Percentiles rank a stretch among this genome's conserved stretches.
Evolutionary conservation across 2,329 filamentous ascomycete species (phyloP).

Genomic region (Dactylonectria estremocensis): DNA sequence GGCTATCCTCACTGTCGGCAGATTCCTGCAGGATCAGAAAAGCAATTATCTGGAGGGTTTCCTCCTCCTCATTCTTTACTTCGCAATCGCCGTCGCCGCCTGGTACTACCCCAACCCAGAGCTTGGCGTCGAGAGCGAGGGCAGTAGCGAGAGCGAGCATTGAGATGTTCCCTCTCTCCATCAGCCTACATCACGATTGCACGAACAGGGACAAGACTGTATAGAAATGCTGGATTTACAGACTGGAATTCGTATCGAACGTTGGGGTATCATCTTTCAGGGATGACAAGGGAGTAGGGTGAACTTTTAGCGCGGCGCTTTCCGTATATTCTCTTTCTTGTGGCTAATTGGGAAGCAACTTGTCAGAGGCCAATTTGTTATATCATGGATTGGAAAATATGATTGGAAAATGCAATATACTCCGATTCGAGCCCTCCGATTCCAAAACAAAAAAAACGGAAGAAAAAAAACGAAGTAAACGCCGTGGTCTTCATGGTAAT

Average conservation of each 20-base stretch:
- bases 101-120: conserved; percentile 67
- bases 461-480: no score
- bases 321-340: not conserved
- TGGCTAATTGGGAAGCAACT: not conserved
- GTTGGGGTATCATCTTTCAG: not conserved
- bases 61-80: conserved; percentile 79
- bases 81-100: conserved; percentile 72
- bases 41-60: conserved; percentile 92
- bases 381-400: not conserved
- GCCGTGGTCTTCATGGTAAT: not conserved
- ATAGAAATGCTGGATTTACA: not conserved
- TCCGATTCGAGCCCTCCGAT: not conserved
- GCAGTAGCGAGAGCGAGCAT: conserved; percentile 1
- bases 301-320: not conserved
- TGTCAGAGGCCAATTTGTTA: not conserved
- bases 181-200: not conserved
- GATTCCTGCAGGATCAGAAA: conserved; percentile 90
- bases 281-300: not conserved
- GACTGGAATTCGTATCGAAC: not conserved
- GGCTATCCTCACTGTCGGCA: conserved; percentile 87
- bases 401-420: not conserved
- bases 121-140: conserved; percentile 13
- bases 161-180: not conserved
- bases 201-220: conserved; percentile 2
- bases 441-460: no score